Evolutionary conservation across 257 asterid genomes (phyloP).

Genomic region (Solanum sejunctum): DNA sequence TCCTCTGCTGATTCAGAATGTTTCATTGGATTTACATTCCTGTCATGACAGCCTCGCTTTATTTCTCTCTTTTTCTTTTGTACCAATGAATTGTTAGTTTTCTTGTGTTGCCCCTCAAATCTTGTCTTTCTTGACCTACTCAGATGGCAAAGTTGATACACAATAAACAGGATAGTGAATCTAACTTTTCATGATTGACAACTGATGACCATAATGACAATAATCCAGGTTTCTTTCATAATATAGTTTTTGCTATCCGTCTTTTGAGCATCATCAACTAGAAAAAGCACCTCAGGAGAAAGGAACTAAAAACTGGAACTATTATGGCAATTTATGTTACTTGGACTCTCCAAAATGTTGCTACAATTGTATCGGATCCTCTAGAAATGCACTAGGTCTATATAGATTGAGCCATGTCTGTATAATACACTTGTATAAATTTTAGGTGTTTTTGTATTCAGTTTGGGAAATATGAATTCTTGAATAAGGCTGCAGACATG

Average conservation of each 20-base stretch:
- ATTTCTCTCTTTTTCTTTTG: not conserved
- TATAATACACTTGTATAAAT: not conserved
- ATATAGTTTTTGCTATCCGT: not conserved
- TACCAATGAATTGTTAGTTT: not conserved
- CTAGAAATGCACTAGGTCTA: too few species aligned
- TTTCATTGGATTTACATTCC: not conserved
- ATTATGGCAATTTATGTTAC: too few species aligned
- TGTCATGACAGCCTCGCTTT: not conserved
- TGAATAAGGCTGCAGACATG: not conserved
- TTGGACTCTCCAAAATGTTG: too few species aligned
- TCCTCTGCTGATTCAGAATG: not conserved
- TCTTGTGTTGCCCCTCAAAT: not conserved
- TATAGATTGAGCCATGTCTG: not conserved
- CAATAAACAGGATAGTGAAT: not conserved
- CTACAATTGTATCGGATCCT: too few species aligned
- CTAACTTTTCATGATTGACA: not conserved
- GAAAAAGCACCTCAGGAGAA: not conserved
- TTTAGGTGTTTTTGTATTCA: not conserved
- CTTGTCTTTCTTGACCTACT: not conserved
- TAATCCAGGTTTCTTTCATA: not conserved
- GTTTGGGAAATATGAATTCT: not conserved
- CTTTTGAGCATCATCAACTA: not conserved
- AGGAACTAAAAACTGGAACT: too few species aligned
- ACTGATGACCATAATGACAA: not conserved
- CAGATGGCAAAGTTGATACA: not conserved